Base-by-base conservation (phyloP, 2,329 filamentous ascomycete genomes). In the Aspergillus aculeatinus region DNA sequence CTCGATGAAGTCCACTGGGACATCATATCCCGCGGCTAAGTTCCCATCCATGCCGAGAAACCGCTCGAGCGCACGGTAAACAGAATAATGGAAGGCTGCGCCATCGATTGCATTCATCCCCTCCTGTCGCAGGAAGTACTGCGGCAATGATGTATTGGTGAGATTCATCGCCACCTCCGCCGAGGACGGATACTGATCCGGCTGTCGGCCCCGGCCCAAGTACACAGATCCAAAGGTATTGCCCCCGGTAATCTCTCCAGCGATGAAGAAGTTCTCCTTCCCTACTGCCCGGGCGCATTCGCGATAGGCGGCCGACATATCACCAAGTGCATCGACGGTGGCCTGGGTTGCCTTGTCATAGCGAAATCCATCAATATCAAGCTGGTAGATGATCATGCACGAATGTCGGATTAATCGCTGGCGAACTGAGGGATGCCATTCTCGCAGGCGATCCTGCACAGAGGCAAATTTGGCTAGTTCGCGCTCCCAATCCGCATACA, bases 271-370 rank as follows among this genome's bases (percentile, higher is more conserved):
- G 68, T 88, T 88, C 0, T 81, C 67, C 68, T 88, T 88, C 42
- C 83, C 83, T 27, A 82, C 74, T 16, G 72, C 68, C 3, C 73
- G 69, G 5, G 85, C 86, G 67, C 86, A 88, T 35, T 81, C 73
- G 23, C 86, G 78, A 67, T 86, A 82, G 5, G 80, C 78, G n/a
- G 78, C 74, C 31, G 83, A 84, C 68, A 84, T 87, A 47, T 83
- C 79, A 4, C 80, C 84, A 60, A 85, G 77, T 0, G 84, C 80
- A 66, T 88, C 86, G 2, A 87, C 80, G 0, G 86, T 87, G 12
- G 84, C 81, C 66, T 87, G 85, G 21, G 84, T 82, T 2, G 85
- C 86, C 70, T 88, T 88, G 73, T 88, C 86, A 72, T 87, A 85
- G 58, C 86, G 82, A 68, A 85, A 87, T 0, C 85, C 86, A 67